Percentiles rank a stretch among this genome's conserved stretches.
These are phyloP conservation scores for Delphinella strobiligena DNA, from an alignment of 2,329 filamentous ascomycete species.

Conservation along the genomic window DNA sequence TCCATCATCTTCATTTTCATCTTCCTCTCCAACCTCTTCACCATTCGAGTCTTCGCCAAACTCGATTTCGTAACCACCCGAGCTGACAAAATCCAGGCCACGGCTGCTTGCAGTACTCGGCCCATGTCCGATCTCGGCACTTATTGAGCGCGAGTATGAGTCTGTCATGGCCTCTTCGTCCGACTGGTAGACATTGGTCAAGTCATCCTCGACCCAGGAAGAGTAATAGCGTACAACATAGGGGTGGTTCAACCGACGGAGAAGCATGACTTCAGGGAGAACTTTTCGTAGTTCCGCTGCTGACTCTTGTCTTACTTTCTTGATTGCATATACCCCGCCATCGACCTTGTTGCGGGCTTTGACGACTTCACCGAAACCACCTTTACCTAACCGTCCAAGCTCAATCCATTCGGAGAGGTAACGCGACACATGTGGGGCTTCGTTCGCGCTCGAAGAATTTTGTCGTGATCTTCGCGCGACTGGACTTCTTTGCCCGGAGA, in stretches of 20 bases:
- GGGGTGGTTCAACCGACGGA: constrained; percentile 89
- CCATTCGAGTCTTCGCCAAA: constrained; percentile 51
- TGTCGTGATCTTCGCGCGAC: constrained; percentile 18
- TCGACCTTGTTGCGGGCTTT: constrained; percentile 92
- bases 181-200: constrained; percentile 9
- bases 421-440: constrained; percentile 42
- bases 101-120: constrained; percentile 63
- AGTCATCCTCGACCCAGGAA: constrained; percentile 77
- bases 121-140: constrained; percentile 6
- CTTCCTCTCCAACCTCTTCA: constrained; percentile 28
- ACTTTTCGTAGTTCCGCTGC: constrained; percentile 62
- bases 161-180: constrained; percentile 5
- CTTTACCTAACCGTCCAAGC: constrained; percentile 77
- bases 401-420: constrained; percentile 87
- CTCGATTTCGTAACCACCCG: constrained; percentile 62
- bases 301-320: constrained; percentile 82
- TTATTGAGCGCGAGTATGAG: constrained; percentile 2
- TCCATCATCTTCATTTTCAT: constrained; percentile 27
- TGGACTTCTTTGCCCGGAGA: constrained; percentile 15
- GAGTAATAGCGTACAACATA: constrained; percentile 84
- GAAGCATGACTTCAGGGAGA: constrained; percentile 70
- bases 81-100: constrained; percentile 88
- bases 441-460: constrained; percentile 18
- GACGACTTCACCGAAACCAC: constrained; percentile 91
- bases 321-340: constrained; percentile 87